These are phyloP conservation scores for Colletotrichum cuscutae DNA, from an alignment of 2,329 filamentous ascomycete species.

Conservation along the genomic window DNA sequence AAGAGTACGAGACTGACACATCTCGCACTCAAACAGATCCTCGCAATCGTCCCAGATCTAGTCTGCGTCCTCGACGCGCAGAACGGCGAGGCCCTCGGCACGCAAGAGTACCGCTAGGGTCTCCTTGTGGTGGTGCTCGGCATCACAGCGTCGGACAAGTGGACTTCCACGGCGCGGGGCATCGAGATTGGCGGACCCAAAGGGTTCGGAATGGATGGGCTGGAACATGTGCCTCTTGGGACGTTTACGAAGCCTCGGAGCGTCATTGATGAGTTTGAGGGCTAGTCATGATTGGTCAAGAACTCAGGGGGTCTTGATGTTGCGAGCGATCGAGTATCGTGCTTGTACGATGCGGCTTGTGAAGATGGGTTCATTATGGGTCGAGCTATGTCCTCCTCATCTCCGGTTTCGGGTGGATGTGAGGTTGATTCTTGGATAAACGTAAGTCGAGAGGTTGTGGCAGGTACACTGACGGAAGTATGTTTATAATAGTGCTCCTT, in stretches of 20 bases:
- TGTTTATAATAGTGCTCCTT: not conserved
- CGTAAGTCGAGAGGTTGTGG: not conserved
- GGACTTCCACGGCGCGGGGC: constrained; percentile 48
- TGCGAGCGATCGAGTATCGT: not conserved
- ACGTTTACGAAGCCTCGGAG: constrained; percentile 45
- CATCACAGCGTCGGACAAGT: constrained; percentile 55
- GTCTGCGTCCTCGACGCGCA: constrained; percentile 66
- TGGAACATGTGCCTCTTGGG: constrained; percentile 50
- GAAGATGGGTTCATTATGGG: not conserved
- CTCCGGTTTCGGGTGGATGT: not conserved
- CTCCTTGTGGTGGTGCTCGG: constrained; percentile 61
- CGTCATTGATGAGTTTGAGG: constrained; percentile 61
- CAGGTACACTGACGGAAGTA: not conserved
- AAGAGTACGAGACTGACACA: not conserved
- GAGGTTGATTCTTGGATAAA: not conserved
- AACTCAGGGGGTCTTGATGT: not conserved
- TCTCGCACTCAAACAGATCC: constrained; percentile 50
- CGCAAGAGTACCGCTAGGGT: constrained; percentile 66
- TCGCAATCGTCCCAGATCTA: constrained; percentile 67
- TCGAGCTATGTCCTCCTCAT: not conserved
- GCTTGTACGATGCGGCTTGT: not conserved
- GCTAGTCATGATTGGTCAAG: not conserved
- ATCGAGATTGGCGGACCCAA: constrained; percentile 61
- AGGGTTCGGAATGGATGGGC: constrained; percentile 55
- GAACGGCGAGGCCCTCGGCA: constrained; percentile 66